Base-by-base conservation (phyloP, 2,329 filamentous ascomycete genomes). In the Plenodomus tracheiphilus region DNA sequence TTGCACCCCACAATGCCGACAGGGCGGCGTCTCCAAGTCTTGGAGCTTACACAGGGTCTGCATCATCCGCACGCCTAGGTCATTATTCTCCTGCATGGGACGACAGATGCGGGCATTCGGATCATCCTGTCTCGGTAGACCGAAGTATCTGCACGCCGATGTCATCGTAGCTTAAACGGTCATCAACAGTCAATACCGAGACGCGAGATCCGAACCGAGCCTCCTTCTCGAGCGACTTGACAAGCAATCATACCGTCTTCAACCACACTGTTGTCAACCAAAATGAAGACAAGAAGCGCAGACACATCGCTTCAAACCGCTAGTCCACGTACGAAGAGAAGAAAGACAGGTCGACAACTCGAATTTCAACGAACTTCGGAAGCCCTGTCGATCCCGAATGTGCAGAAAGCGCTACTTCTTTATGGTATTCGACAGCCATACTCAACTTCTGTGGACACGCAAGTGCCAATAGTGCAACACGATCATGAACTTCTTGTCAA, bases 401-500 rank as follows among this genome's bases (percentile, higher is more conserved):
- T 44, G 49, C 81, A 84, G 49, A 73, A 74, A 6, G 79, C 77
- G 0, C 62, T 84, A 5, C 60, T 84, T 16, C 64, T 84, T 2
- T 76, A 81, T 56, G 79, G 71, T 1, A 68, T 77, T 22, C 75
- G 75, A 25, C 75, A 82, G 54, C 75, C 74, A 42, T 85, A 85
- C 52, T 62, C 74, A 17, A 58, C 81, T 35, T 72, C 75, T 0
- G 54, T 61, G 2, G 70, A 75, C 5, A 74, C 82, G 59, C 64
- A 70, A 2, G 67, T 84, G 5, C 82, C 82, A 11, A 68, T 61
- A 1, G 57, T 77, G n/a, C 44, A 69, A 16, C 62, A 73, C 22
- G 69, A 75, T 42, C 73, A 74, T 37, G 84, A 89, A 59, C 70
- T 89, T 4, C 72, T 89, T 4, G 79, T 89, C n/a, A 81, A 81